Evolutionary conservation across 2,329 filamentous ascomycete species (phyloP), one percentile per base, ranked within the genome.

Genomic region (Stagonosporopsis chrysanthemi): DNA sequence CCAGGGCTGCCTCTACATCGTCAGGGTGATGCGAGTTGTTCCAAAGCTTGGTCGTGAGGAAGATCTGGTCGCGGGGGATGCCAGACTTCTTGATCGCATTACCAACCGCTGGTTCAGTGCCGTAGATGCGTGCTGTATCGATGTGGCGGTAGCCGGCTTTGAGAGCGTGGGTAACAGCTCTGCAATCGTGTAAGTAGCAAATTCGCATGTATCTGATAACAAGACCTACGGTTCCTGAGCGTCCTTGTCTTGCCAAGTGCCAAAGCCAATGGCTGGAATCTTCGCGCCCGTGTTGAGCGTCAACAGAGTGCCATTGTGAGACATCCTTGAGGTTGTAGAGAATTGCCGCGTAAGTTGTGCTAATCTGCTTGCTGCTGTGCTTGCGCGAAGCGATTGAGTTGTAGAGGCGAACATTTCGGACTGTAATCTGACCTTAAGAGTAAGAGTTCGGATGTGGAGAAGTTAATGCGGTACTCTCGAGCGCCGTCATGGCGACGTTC

Each of bases 11-110:
- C 76, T 82, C 84, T 69, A 94, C 92, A 67, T 85, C 72, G 29
- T 72, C 67, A 0, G 71, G 84, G 70, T 93, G 89, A 81, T 96
- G 91, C 84, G 91, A 93, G 70, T 88, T 88, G 81, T 93, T 92
- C 92, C 92, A 96, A 52, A 96, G 87, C 83, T 96, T 96, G 76
- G 89, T 92, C 58, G 93, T 74, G 24, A 75, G 61, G 59, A 74
- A 74, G 39, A 74, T 62, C 26, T 73, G 52, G 3, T 64, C 90
- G 29, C 71, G 70, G 26, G 70, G 64, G 24, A 75, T 54, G 19
- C 71, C 72, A 2, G 67, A 68, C 31, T 73, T 70, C 43, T 71
- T 67, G 40, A 75, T 71, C 6, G 68, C 69, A 38, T 62, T 63
- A 53, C 67, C 69, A 3, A 71, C 63, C 3, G 63, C 66, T 11